A percentile compares a stretch with the other conserved stretches of the same genome.
These are phyloP conservation scores for Lepidopterella palustris DNA, from an alignment of 495 filamentous ascomycete species.

Conservation along the genomic window DNA sequence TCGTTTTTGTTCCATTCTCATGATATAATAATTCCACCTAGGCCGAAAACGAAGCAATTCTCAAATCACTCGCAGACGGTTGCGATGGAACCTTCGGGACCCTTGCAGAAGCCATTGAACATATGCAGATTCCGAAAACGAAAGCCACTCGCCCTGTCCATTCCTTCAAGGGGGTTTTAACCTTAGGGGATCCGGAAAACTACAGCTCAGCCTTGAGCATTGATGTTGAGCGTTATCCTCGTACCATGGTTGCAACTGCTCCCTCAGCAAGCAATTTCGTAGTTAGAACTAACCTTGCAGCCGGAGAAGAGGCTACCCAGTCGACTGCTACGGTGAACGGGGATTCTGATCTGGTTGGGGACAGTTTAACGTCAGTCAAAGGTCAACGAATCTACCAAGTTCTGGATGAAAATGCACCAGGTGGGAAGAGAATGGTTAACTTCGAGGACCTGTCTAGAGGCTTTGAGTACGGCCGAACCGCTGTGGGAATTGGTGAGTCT, in stretches of 20 bases:
- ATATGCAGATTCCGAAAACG: slow-evolving; percentile 65
- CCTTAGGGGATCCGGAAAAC: slow-evolving; percentile 66
- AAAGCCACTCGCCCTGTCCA: slow-evolving; percentile 66
- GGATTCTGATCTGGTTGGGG: slow-evolving; percentile 42
- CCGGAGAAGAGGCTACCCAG: slow-evolving; percentile 41
- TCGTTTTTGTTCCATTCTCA: neutral
- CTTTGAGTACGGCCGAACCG: slow-evolving; percentile 88
- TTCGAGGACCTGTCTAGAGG: slow-evolving; percentile 83
- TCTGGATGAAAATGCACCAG: slow-evolving; percentile 61
- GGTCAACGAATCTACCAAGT: slow-evolving; percentile 74
- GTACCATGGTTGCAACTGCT: slow-evolving; percentile 67
- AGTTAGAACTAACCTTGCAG: slow-evolving; percentile 42
- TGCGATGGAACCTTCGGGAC: slow-evolving; percentile 71
- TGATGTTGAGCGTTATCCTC: slow-evolving; percentile 82
- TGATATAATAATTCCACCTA: slow-evolving; percentile 25
- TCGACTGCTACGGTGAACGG: slow-evolving; percentile 46
- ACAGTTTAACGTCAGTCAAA: slow-evolving; percentile 57
- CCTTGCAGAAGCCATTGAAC: slow-evolving; percentile 73
- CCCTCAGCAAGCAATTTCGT: slow-evolving; percentile 72
- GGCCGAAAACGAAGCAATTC: slow-evolving; percentile 59
- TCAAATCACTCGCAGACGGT: slow-evolving; percentile 57
- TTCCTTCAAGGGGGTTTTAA: slow-evolving; percentile 72
- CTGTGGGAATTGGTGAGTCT: slow-evolving; percentile 77
- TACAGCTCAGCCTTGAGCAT: slow-evolving; percentile 77
- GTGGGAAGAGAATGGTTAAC: slow-evolving; percentile 78